Percentiles rank a stretch among this genome's conserved stretches.
Evolutionary conservation across 2,329 filamentous ascomycete genomes (phyloP).

Genomic region (Alternaria metachromatica): DNA sequence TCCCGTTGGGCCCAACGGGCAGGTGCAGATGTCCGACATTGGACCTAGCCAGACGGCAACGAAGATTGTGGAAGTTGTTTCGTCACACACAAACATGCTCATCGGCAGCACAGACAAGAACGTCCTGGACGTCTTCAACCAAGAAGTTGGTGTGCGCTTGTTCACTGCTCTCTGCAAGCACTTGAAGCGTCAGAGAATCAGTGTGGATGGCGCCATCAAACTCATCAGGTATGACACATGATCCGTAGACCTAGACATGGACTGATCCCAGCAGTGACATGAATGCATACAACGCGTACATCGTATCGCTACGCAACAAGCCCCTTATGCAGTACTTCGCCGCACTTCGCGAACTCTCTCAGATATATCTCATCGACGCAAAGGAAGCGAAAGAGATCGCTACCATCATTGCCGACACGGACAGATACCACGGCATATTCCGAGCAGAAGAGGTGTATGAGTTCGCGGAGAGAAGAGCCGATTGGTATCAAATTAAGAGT

Average conservation of each 20-base stretch:
- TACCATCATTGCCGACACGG: constrained; percentile 88
- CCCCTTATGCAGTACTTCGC: constrained; percentile 89
- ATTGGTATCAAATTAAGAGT: constrained; percentile 90
- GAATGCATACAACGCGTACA: constrained; percentile 89
- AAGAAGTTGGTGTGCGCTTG: constrained; percentile 91
- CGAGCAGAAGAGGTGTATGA: constrained; percentile 96
- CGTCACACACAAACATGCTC: constrained; percentile 89
- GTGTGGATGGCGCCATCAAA: constrained; percentile 85
- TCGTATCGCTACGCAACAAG: constrained; percentile 79
- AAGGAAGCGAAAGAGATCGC: constrained; percentile 93
- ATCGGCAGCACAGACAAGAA: constrained; percentile 96
- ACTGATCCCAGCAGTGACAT: constrained; percentile 70
- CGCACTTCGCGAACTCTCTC: constrained; percentile 87
- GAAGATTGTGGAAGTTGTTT: constrained; percentile 83
- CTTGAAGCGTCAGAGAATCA: constrained; percentile 92
- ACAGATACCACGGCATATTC: constrained; percentile 90
- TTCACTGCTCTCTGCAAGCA: constrained; percentile 96
- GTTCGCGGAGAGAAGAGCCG: constrained; percentile 89
- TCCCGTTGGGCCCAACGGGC: constrained; percentile 45
- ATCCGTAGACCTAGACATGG: background rate
- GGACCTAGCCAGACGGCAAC: constrained; percentile 81
- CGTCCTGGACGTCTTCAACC: constrained; percentile 97
- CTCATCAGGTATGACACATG: constrained; percentile 69
- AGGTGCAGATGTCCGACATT: constrained; percentile 58
- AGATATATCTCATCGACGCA: constrained; percentile 92